phyloP scores from a whole-genome alignment of 2,329 filamentous ascomycete species.

The Hymenoscyphus occultus region DNA sequence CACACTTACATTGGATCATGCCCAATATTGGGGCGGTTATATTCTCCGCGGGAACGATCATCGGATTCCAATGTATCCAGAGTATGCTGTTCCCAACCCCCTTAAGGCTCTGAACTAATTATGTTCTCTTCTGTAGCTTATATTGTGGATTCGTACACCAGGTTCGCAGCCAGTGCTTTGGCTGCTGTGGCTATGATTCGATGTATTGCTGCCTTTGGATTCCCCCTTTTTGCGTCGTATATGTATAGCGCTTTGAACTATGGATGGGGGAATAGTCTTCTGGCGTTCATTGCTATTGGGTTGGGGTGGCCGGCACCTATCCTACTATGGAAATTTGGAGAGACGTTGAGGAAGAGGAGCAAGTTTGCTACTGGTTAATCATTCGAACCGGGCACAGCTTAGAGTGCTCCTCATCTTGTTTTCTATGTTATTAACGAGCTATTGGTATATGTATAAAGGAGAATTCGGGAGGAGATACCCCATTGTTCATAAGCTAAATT shows the following conservation, averaged over 20 bases:
- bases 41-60: slow-evolving; percentile 45
- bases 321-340: slow-evolving; percentile 40
- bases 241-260: slow-evolving; percentile 35
- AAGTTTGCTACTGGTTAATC: slow-evolving; percentile 21
- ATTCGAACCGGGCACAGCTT: background rate
- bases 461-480: too few relatives aligned
- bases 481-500: too few relatives aligned
- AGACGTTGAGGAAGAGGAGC: slow-evolving; percentile 42
- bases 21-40: slow-evolving; percentile 52
- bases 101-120: slow-evolving; percentile 60
- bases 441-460: too few relatives aligned
- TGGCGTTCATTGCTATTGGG: slow-evolving; percentile 48
- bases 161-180: slow-evolving; percentile 38
- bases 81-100: slow-evolving; percentile 32
- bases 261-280: slow-evolving; percentile 46
- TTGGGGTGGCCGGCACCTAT: slow-evolving; percentile 49
- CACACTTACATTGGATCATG: slow-evolving; percentile 50
- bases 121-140: slow-evolving; percentile 47
- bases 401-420: too few relatives aligned
- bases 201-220: slow-evolving; percentile 25
- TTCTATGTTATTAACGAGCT: too few relatives aligned
- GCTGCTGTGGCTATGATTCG: slow-evolving; percentile 33
- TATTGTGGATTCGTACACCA: slow-evolving; percentile 46
- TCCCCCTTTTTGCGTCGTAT: slow-evolving; percentile 22
- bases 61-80: slow-evolving; percentile 30